Percentiles rank a stretch among this genome's conserved stretches.
Conservation (phyloP, 768 basidiomycete genomes). For the Phanerochaete sordida region DNA sequence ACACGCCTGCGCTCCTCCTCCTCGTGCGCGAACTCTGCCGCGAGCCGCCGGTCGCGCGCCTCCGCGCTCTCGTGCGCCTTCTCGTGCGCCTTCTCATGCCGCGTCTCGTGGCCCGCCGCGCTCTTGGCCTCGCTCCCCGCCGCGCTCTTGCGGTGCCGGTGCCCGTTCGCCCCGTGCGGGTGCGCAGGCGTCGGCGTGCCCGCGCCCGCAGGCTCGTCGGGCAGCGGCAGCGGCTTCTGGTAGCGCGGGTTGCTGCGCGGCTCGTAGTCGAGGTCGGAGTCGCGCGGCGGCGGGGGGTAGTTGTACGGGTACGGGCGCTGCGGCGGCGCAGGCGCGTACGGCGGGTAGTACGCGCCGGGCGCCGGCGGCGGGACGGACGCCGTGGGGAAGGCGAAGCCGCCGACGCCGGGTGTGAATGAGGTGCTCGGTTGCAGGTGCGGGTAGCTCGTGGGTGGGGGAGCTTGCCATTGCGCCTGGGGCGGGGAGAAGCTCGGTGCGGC, state of each 20-base stretch:
- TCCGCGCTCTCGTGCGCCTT: not conserved
- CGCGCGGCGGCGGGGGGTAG: slow-evolving; percentile 15
- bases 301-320: slow-evolving; percentile 10
- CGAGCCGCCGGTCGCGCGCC: slow-evolving; percentile 18
- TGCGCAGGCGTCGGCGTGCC: slow-evolving; percentile 13
- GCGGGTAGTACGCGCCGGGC: slow-evolving; percentile 4
- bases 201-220: slow-evolving; percentile 30
- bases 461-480: not conserved
- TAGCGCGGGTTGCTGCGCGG: slow-evolving; percentile 46
- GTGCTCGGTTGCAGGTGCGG: slow-evolving; percentile 5
- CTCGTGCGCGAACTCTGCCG: slow-evolving; percentile 22
- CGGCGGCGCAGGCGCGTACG: not conserved
- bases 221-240: slow-evolving; percentile 51
- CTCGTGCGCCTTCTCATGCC: too few relatives aligned
- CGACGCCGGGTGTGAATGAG: slow-evolving; percentile 7
- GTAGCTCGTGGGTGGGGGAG: not conserved
- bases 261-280: slow-evolving; percentile 28
- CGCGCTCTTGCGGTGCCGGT: not conserved
- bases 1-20: slow-evolving; percentile 43
- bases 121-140: not conserved
- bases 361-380: slow-evolving; percentile 5
- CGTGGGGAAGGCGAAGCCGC: slow-evolving; percentile 13
- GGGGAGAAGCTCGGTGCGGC: not conserved
- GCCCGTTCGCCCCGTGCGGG: not conserved
- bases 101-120: not conserved